Conservation (phyloP, 2,329 filamentous ascomycete genomes). For the Neonectria punicea region DNA sequence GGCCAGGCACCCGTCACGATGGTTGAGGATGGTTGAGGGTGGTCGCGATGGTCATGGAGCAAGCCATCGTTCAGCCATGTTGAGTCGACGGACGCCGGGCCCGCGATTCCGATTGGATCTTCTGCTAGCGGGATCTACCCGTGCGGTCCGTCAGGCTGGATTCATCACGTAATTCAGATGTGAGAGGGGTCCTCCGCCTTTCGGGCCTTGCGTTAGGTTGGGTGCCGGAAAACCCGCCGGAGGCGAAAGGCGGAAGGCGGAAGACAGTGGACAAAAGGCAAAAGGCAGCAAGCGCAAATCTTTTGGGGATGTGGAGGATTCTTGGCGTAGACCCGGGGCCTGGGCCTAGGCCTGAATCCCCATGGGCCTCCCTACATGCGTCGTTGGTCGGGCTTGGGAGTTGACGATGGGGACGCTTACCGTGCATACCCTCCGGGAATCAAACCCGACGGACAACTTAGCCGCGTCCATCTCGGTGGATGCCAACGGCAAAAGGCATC, state of each 20-base stretch:
- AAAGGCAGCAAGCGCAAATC: not conserved
- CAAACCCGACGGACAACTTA: not conserved
- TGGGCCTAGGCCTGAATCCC: slow-evolving; percentile 5
- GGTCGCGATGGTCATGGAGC: not conserved
- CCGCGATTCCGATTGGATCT: slow-evolving; percentile 23
- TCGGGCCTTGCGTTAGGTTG: not conserved
- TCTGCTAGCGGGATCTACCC: slow-evolving; percentile 25
- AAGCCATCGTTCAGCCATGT: not conserved
- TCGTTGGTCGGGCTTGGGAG: not conserved
- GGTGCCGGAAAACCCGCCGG: not conserved
- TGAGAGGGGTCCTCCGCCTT: too few species aligned
- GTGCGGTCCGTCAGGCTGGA: slow-evolving; percentile 21
- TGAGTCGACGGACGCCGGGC: slow-evolving; percentile 11
- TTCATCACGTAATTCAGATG: not conserved
- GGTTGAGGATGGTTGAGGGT: not conserved
- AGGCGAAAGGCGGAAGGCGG: not conserved
- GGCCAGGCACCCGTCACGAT: slow-evolving; percentile 15
- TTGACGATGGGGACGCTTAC: slow-evolving; percentile 6
- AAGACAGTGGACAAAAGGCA: not conserved
- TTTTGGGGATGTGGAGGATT: slow-evolving; percentile 1
- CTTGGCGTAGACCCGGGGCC: slow-evolving; percentile 11
- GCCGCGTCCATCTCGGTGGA: not conserved
- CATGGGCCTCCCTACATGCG: not conserved
- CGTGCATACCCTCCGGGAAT: slow-evolving; percentile 10
- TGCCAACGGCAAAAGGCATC: slow-evolving; percentile 7